Conservation (phyloP, 1,284 basidiomycete species). For the Hortiboletus rubellus region DNA sequence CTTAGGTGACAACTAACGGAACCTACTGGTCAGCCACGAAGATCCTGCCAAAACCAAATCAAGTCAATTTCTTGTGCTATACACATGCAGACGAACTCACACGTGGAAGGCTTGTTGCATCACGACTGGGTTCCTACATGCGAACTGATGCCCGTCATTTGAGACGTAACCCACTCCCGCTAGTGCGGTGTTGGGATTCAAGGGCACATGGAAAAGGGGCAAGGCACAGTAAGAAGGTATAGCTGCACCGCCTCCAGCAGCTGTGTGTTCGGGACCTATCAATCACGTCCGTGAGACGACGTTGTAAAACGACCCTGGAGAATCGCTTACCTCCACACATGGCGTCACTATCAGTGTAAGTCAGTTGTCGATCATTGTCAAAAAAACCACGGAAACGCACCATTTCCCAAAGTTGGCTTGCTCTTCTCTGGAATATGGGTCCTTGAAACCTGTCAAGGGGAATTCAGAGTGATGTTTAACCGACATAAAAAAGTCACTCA, state of each 20-base stretch:
- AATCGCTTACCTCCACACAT: slow-evolving; percentile 43
- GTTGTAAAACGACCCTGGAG: not conserved
- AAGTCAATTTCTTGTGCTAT: not conserved
- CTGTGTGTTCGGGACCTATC: slow-evolving; percentile 48
- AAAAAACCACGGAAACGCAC: slow-evolving; percentile 28
- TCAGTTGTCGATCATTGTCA: not conserved
- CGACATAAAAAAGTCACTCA: slow-evolving; percentile 17
- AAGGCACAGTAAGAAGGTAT: slow-evolving; percentile 57
- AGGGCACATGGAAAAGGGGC: slow-evolving; percentile 53
- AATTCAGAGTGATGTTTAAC: not conserved
- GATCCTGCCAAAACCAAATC: slow-evolving; percentile 17
- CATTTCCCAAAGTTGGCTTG: slow-evolving; percentile 55
- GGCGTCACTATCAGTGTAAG: slow-evolving; percentile 42
- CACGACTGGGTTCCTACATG: slow-evolving; percentile 55
- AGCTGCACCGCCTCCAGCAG: slow-evolving; percentile 38
- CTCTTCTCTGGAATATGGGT: slow-evolving; percentile 60
- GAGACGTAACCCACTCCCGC: slow-evolving; percentile 51
- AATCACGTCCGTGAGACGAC: not conserved
- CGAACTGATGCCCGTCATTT: slow-evolving; percentile 46
- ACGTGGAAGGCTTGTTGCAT: slow-evolving; percentile 39
- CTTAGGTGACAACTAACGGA: not conserved
- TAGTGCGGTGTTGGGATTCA: slow-evolving; percentile 28
- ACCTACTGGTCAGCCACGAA: slow-evolving; percentile 31
- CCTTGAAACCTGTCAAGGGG: slow-evolving; percentile 34
- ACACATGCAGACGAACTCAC: slow-evolving; percentile 12